Percentiles rank a stretch among this genome's conserved stretches.
phyloP scores from a whole-genome alignment of 768 basidiomycete species.

The Tubosaeta sp. region DNA sequence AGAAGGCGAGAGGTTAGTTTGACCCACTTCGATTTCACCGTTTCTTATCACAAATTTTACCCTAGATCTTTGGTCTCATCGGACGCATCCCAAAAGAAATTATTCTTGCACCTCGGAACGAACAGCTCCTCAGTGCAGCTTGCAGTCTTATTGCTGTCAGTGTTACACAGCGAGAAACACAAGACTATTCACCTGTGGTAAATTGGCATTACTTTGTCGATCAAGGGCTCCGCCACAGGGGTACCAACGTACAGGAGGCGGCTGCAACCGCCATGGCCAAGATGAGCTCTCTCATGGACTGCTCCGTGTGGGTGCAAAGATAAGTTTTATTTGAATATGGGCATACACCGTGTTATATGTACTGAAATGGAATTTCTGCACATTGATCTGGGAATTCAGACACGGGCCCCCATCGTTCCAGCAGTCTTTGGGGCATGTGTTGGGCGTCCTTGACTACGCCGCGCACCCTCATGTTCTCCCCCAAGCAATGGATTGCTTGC shows the following conservation, averaged over 20 bases:
- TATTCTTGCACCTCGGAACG: constrained; percentile 63
- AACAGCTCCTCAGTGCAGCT: constrained; percentile 65
- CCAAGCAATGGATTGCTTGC: constrained; percentile 54
- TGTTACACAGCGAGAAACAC: constrained; percentile 53
- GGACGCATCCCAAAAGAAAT: constrained; percentile 51
- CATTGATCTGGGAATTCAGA: constrained; percentile 61
- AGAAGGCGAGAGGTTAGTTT: constrained; percentile 43
- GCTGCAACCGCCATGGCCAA: constrained; percentile 66
- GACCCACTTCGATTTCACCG: not conserved
- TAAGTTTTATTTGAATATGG: constrained; percentile 42
- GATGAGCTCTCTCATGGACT: constrained; percentile 68
- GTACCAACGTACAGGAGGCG: constrained; percentile 63
- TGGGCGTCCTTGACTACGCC: constrained; percentile 68
- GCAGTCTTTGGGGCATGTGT: constrained; percentile 66
- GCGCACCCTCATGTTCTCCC: constrained; percentile 49
- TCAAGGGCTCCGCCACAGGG: constrained; percentile 65
- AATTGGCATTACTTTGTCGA: constrained; percentile 71
- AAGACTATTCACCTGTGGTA: constrained; percentile 41
- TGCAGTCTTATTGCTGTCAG: constrained; percentile 67
- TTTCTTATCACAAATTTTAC: not conserved
- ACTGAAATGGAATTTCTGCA: constrained; percentile 31
- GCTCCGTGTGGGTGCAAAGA: constrained; percentile 63
- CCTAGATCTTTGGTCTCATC: constrained; percentile 65
- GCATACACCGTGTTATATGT: constrained; percentile 10
- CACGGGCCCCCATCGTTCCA: constrained; percentile 51